Evolutionary conservation across 805 yeast genomes (phyloP).

Genomic region (Starmerella ratchasimensis): DNA sequence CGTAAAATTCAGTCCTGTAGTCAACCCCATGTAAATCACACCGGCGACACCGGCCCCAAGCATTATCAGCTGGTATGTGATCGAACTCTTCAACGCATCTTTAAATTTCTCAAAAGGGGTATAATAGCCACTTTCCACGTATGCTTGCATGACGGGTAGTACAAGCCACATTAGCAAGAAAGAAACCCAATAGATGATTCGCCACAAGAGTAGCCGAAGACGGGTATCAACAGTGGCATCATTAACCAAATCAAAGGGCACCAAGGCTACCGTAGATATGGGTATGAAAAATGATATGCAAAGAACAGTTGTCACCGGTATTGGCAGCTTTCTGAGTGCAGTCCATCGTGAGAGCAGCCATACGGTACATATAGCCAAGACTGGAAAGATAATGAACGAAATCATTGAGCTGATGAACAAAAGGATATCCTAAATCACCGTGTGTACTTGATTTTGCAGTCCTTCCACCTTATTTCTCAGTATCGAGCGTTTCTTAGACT

Average conservation of each 20-base stretch:
- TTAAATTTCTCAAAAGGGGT: conserved; percentile 34
- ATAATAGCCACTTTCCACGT: conserved; percentile 55
- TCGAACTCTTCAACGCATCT: conserved; percentile 44
- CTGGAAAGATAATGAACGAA: conserved; percentile 16
- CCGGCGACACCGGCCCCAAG: conserved; percentile 41
- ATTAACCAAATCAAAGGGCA: conserved; percentile 59
- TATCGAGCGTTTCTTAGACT: too few relatives aligned
- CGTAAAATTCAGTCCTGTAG: conserved; percentile 40
- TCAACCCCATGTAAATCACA: conserved; percentile 43
- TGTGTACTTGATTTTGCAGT: background rate
- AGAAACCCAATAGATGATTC: conserved; percentile 65
- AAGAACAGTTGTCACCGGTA: conserved; percentile 16
- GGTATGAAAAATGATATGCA: conserved; percentile 49
- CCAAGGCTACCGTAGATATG: conserved; percentile 52
- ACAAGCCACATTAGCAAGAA: conserved; percentile 67
- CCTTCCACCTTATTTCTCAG: too few relatives aligned
- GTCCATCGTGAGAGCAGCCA: conserved; percentile 18
- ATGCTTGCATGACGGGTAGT: conserved; percentile 60
- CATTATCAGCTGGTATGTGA: conserved; percentile 48
- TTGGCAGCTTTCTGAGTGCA: conserved; percentile 13
- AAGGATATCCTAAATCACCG: background rate
- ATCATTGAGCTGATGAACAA: conserved; percentile 6
- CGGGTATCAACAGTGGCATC: conserved; percentile 36
- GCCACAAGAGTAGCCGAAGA: conserved; percentile 50
- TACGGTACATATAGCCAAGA: conserved; percentile 15